These are phyloP conservation scores for Exophiala bonariae DNA, from an alignment of 2,329 filamentous ascomycete species.

Conservation along the genomic window DNA sequence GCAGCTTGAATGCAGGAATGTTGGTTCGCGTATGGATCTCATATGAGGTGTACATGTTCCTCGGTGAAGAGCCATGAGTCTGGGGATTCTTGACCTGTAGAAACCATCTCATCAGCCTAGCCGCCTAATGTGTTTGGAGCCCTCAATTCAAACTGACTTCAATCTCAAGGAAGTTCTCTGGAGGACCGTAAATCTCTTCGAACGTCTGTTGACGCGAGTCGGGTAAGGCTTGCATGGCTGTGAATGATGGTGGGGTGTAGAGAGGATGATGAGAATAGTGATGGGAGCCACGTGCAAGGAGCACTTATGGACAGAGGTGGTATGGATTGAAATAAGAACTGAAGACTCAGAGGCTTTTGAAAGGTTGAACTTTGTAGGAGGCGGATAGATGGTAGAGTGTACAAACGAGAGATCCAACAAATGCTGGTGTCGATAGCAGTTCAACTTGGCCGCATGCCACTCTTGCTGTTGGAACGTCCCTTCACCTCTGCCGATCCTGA, in stretches of 20 bases:
- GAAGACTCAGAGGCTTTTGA: neutral
- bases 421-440: neutral
- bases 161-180: slow-evolving; percentile 98
- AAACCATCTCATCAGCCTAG: slow-evolving; percentile 2
- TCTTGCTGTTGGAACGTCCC: neutral
- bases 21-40: slow-evolving; percentile 98
- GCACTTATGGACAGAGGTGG: neutral
- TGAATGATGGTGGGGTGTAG: slow-evolving; percentile 2
- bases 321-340: neutral
- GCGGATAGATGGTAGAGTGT: too few species aligned
- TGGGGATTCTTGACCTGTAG: slow-evolving; percentile 83
- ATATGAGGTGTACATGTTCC: slow-evolving; percentile 98
- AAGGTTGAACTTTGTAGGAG: neutral
- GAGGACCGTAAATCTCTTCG: slow-evolving; percentile 97
- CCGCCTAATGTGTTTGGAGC: slow-evolving; percentile 3
- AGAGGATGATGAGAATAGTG: neutral
- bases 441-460: neutral
- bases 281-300: neutral
- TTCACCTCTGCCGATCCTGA: too few species aligned
- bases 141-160: slow-evolving; percentile 59
- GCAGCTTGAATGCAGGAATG: slow-evolving; percentile 97
- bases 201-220: slow-evolving; percentile 86
- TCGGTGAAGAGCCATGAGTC: slow-evolving; percentile 83
- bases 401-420: too few species aligned
- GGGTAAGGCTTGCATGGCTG: slow-evolving; percentile 62